Base-by-base conservation (phyloP, 139 green algal genomes). In the Astrephomene gubernaculifera region DNA sequence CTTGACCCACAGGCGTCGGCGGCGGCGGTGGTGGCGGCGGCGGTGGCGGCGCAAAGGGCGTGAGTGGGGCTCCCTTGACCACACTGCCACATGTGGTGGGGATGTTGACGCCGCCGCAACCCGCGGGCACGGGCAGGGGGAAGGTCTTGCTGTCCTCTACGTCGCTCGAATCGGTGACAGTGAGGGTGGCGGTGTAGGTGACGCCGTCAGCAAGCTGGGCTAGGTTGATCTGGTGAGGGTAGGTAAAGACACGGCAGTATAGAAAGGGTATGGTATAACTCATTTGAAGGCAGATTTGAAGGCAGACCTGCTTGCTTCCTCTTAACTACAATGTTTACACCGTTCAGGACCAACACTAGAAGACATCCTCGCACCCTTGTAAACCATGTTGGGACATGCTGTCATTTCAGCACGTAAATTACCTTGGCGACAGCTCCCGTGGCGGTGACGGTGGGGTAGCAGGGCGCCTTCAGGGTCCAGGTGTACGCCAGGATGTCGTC, bases 401-500 rank as follows among this genome's bases (percentile, higher is more conserved):
- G n/a, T n/a, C n/a, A n/a, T n/a, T n/a, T n/a, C n/a, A n/a, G n/a
- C n/a, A n/a, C n/a, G n/a, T n/a, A n/a, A 57, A 33, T 44, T 35
- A 72, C 65, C 33, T 21, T 44, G 2, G 45, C 33, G 33, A 72
- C 65, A 21, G 33, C 9, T 2, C 65, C 65, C 2, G 35, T 72
- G 6, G 10, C 19, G 35, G 65, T 72, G 33, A 72, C 65, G 2
- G 65, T 72, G 9, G 65, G 65, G 35, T 72, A 72, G 68, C 68
- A 75, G 24, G 68, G 4, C 38, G 68, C 68, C 17, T 12, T 36
- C 1, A 75, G 38, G 24, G 12, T 33, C 68, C 68, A 75, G 10
- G 24, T 75, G 38, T 57, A 75, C 29, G 68, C 57, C 39, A 75
- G 39, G 39, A 75, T 27, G 38, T 75, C 68, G 39, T 75, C 68